Evolutionary conservation across 257 asterid genomes (phyloP), one percentile per base, ranked within the genome.

Genomic region (Paulownia fortunei): DNA sequence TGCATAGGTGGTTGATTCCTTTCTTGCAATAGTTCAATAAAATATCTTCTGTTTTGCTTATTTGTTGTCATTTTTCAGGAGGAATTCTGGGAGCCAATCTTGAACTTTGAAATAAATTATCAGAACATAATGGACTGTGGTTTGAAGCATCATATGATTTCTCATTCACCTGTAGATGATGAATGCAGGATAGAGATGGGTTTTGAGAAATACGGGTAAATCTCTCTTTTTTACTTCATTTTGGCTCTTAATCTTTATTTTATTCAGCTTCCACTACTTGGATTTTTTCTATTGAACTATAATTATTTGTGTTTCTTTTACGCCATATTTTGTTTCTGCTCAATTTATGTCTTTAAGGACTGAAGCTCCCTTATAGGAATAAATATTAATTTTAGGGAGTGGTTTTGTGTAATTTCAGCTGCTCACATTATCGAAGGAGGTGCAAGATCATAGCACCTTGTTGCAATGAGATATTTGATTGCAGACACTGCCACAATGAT

Each of bases 401-500:
- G 36, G 8, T 51, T 24, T 8, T 39, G 67, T 18, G 19, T 49
- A 41, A 64, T 69, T 73, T 65, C 83, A 92, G 97, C 12, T 92
- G 97, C 85, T 79, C 86, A 19, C 97, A 91, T 76, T 92, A 91
- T 65, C 81, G 67, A 34, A 85, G 97, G 84, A 91, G 88, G 82
- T 92, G 97, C 72, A 88, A 86, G 85, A 86, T 89, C 11, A 80
- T 81, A 76, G 90, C 97, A 52, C 95, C 97, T 2, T 92, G 95
- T 78, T 92, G 97, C 78, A 79, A 88, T 61, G 90, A 91, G 85
- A 78, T 89, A 62, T 91, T 91, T 62, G 90, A 87, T 76, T 92
- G 97, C 76, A 88, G 97, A 82, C 97, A 88, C 83, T 92, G 97
- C 90, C 97, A 91, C 76, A 89, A 91, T 67, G 97, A 89, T 62